These are phyloP conservation scores for Alternaria brassicicola DNA, from an alignment of 2,329 filamentous ascomycete species.

Conservation along the genomic window DNA sequence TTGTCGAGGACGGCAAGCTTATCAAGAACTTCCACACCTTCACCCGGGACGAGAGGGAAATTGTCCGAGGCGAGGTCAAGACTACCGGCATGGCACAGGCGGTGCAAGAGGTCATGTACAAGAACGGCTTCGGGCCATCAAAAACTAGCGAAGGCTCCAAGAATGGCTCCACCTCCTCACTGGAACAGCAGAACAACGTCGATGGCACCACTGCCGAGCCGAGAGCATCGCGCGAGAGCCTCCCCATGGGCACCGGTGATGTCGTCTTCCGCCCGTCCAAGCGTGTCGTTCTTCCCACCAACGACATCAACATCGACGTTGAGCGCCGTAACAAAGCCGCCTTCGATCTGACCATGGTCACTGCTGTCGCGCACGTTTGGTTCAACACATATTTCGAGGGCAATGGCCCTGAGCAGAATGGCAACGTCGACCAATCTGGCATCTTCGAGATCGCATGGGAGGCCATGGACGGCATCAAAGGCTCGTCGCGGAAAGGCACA, in stretches of 20 bases:
- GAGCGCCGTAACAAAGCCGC: conserved; percentile 82
- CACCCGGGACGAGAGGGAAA: conserved; percentile 69
- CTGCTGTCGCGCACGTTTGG: conserved; percentile 93
- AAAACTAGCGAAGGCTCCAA: conserved; percentile 27
- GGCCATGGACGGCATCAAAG: conserved; percentile 92
- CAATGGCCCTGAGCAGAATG: conserved; percentile 70
- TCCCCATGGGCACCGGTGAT: conserved; percentile 65
- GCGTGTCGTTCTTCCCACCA: conserved; percentile 74
- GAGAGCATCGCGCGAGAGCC: conserved; percentile 31
- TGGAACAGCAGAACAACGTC: conserved; percentile 22
- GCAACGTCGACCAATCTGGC: conserved; percentile 70
- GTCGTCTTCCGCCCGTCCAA: conserved; percentile 77
- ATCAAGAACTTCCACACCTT: conserved; percentile 88
- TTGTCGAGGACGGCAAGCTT: conserved; percentile 82
- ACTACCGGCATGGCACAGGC: conserved; percentile 53
- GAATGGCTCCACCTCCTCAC: conserved; percentile 25
- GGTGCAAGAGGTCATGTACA: conserved; percentile 54
- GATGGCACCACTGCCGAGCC: conserved; percentile 24
- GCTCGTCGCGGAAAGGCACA: conserved; percentile 80
- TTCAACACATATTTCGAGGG: conserved; percentile 96
- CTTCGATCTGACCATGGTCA: conserved; percentile 84
- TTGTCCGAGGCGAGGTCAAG: conserved; percentile 64
- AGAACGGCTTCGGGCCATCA: conserved; percentile 42
- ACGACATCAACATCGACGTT: conserved; percentile 88
- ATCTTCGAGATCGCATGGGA: conserved; percentile 76